Base-by-base conservation (phyloP, 305 asterid genomes). In the Fraxinus paxiana region DNA sequence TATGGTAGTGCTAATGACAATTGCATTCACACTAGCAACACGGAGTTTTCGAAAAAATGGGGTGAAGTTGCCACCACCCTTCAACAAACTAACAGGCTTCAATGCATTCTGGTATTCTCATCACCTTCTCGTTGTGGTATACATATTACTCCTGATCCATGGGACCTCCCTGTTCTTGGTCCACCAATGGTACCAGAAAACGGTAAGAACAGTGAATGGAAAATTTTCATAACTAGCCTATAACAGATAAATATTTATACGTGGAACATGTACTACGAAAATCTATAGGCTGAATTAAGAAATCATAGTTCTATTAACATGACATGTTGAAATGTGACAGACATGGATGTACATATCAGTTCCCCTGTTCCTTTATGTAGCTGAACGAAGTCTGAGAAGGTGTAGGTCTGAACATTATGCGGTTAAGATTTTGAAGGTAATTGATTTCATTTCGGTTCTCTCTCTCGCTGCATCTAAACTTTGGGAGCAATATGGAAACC, bases 41-140 rank as follows among this genome's bases (percentile, higher is more conserved):
- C 83, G 95, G 28, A 67, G 86, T 63, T 94, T 94, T 83, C 79
- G 98, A 71, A 92, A 82, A 82, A 91, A 90, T 20, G 89, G 85
- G 15, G 86, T 87, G 79, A 91, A 90, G 88, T 86, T 94, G 77
- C 97, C 97, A 38, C 75, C 91, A 2, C 97, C 97, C 0, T 87
- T 90, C n/a, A 92, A 91, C 86, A 86, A 87, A 87, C 82, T 94
- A n/a, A 92, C 98, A 0, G 98, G 98, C 72, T 94, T 94, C 86
- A 94, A 94, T 75, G 97, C 98, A 18, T 94, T 94, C 84, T 94
- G 98, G 98, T 93, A 92, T 80, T 93, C 98, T 46, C 98, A 94
- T 84, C 98, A 94, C 83, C 96, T 94, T 77, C 91, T 94, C 30
- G 95, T 73, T 17, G 86, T 94, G 4, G 98, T 92, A 83, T 94